Conservation (phyloP, 2,329 filamentous ascomycete genomes). For the Aureobasidium leucospermi region DNA sequence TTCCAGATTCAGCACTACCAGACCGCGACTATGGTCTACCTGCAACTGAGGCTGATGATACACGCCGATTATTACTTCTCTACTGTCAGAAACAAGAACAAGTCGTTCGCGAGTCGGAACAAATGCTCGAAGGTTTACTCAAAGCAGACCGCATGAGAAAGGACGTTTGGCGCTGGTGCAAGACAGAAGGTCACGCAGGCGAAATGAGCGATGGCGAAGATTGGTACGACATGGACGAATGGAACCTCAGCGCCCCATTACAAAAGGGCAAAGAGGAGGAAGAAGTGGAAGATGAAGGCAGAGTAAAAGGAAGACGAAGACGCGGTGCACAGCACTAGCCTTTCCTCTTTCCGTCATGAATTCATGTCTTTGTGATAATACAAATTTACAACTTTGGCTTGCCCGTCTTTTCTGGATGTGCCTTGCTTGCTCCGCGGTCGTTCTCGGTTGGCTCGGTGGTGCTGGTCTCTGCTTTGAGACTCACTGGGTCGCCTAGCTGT, state of each 20-base stretch:
- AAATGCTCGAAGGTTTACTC: slow-evolving; percentile 63
- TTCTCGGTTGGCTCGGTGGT: slow-evolving; percentile 26
- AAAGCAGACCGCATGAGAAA: slow-evolving; percentile 65
- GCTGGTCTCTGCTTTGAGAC: slow-evolving; percentile 24
- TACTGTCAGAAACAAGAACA: slow-evolving; percentile 86
- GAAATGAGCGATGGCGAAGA: slow-evolving; percentile 86
- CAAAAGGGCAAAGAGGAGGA: slow-evolving; percentile 82
- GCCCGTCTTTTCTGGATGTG: slow-evolving; percentile 18
- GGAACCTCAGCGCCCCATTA: slow-evolving; percentile 64
- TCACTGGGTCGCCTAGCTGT: slow-evolving; percentile 24
- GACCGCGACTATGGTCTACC: slow-evolving; percentile 68
- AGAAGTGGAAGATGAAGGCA: slow-evolving; percentile 59
- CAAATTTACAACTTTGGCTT: slow-evolving; percentile 27
- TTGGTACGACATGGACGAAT: slow-evolving; percentile 79
- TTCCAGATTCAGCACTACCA: slow-evolving; percentile 53
- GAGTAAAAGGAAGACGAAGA: slow-evolving; percentile 44
- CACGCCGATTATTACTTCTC: slow-evolving; percentile 63
- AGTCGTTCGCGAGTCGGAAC: slow-evolving; percentile 62
- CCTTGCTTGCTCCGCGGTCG: slow-evolving; percentile 24
- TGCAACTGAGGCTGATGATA: slow-evolving; percentile 67
- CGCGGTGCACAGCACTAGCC: slow-evolving; percentile 22
- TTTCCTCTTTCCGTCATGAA: neutral
- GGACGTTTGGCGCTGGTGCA: slow-evolving; percentile 66
- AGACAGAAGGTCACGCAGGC: slow-evolving; percentile 67
- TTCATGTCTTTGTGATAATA: neutral